Percentiles rank a stretch among this genome's conserved stretches.
phyloP scores from a whole-genome alignment of 768 basidiomycete genomes.

The Mycena amicta region DNA sequence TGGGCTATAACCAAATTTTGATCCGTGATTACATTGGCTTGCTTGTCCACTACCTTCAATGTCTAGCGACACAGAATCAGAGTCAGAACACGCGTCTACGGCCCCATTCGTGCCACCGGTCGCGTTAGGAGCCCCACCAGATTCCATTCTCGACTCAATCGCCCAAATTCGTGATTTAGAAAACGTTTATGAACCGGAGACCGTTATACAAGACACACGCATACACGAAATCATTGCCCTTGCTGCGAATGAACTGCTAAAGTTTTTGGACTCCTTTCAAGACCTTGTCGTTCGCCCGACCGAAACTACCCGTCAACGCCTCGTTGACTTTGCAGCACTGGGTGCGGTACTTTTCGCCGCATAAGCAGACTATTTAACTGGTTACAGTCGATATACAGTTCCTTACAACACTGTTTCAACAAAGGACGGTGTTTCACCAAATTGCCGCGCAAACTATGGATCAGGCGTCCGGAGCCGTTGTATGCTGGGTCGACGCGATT shows the following conservation, averaged over 20 bases:
- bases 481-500: slow-evolving; percentile 70
- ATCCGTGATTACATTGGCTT: not conserved
- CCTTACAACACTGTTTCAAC: slow-evolving; percentile 48
- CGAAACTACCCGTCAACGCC: slow-evolving; percentile 7
- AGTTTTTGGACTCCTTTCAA: slow-evolving; percentile 28
- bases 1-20: slow-evolving; percentile 42
- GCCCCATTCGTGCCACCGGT: not conserved
- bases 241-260: slow-evolving; percentile 36
- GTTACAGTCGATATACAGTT: slow-evolving; percentile 33
- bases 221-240: slow-evolving; percentile 36
- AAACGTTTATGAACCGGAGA: not conserved
- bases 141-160: not conserved
- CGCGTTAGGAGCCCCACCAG: not conserved
- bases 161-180: not conserved
- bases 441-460: slow-evolving; percentile 35
- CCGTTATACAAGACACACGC: slow-evolving; percentile 22
- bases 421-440: slow-evolving; percentile 50
- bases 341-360: slow-evolving; percentile 16
- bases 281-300: slow-evolving; percentile 2
- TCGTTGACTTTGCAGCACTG: slow-evolving; percentile 11
- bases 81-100: slow-evolving; percentile 21
- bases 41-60: not conserved
- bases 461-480: slow-evolving; percentile 31
- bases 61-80: slow-evolving; percentile 59
- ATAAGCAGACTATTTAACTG: not conserved